Conservation (phyloP, 345 rosid genomes). For the Mallotus nudiflorus region DNA sequence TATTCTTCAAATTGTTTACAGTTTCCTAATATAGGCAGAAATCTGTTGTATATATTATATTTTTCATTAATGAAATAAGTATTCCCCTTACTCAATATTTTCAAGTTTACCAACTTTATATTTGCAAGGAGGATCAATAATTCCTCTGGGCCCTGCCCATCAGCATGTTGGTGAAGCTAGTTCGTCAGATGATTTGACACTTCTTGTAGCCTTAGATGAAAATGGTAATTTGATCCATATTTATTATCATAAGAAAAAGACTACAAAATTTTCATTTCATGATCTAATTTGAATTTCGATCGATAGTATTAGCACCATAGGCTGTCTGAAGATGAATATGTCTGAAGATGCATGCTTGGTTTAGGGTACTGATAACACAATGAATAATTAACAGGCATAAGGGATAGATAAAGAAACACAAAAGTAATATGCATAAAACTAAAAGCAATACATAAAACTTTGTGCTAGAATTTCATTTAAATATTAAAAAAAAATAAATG, state of each 20-base stretch:
- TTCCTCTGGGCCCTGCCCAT: constrained; percentile 62
- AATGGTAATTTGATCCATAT: constrained; percentile 49
- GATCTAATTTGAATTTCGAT: neutral
- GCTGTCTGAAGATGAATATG: neutral
- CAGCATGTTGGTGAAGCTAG: constrained; percentile 69
- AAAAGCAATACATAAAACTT: neutral
- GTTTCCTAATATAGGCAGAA: no score
- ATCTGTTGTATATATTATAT: no score
- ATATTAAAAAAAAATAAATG: neutral
- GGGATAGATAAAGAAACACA: neutral
- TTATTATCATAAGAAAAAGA: neutral
- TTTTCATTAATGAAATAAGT: no score
- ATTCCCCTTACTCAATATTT: no score
- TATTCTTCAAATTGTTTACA: no score
- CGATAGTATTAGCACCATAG: neutral
- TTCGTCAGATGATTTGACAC: constrained; percentile 67
- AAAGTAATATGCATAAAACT: no score
- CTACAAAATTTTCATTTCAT: neutral
- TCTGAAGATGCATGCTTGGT: neutral
- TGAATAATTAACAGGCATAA: neutral
- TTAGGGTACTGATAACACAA: neutral
- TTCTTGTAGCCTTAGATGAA: constrained; percentile 82
- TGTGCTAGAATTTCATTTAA: neutral
- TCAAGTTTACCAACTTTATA: constrained; percentile 70
- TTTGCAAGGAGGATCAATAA: constrained; percentile 88